A percentile compares a stretch with the other conserved stretches of the same genome.
Conservation (phyloP, 352 stramenopile species). For the Ophiocytium majus region DNA sequence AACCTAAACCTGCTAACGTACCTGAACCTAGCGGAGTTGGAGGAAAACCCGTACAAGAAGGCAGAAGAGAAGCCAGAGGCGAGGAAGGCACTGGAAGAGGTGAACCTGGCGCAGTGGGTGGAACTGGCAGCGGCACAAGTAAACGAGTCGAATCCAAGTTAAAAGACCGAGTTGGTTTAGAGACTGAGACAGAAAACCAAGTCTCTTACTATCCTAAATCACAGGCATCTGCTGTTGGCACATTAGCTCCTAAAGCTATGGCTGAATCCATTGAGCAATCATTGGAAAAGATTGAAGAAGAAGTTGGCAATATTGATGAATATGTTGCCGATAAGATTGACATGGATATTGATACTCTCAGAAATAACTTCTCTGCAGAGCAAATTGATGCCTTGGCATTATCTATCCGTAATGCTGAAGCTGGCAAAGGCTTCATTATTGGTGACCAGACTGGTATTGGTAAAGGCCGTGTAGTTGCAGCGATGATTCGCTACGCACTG, state of each 20-base stretch:
- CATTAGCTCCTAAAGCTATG: neutral
- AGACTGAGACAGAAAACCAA: no score
- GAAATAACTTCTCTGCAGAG: neutral
- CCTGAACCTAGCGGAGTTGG: no score
- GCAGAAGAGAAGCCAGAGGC: no score
- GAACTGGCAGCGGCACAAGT: no score
- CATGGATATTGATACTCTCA: neutral
- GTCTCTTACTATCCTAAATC: constrained; percentile 1
- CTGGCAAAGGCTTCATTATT: neutral
- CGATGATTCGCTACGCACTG: neutral
- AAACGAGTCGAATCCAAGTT: no score
- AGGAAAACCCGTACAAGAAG: no score
- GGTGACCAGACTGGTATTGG: constrained; percentile 13
- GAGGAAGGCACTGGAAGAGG: no score
- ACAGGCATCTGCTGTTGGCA: neutral
- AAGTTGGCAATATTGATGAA: constrained; percentile 11
- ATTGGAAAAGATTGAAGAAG: neutral
- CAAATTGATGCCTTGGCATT: constrained; percentile 6
- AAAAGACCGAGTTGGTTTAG: no score
- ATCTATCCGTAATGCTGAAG: neutral
- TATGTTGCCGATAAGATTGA: neutral
- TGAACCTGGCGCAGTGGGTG: no score
- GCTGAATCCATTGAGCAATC: neutral
- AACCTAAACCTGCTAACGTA: no score
- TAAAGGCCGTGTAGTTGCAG: constrained; percentile 11